A percentile compares a stretch with the other conserved stretches of the same genome.
Evolutionary conservation across 179 eudicot genomes (phyloP).

Genomic region (Spergularia azorica): DNA sequence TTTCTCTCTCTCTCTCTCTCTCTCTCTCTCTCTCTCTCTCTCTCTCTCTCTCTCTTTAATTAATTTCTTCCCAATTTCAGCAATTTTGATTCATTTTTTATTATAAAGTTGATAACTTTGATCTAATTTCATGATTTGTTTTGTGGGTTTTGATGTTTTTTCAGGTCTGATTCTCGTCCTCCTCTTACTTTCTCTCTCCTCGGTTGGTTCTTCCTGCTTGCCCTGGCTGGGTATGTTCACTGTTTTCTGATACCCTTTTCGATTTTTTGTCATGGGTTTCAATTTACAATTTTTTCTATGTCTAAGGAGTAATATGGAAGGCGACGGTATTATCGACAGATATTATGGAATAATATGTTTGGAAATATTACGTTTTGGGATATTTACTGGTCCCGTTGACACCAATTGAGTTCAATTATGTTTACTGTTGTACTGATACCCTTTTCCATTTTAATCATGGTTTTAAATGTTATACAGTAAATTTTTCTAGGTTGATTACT

Average conservation of each 20-base stretch:
- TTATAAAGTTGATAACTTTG: background rate
- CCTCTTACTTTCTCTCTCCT: conserved; percentile 45
- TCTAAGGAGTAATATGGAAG: too few relatives aligned
- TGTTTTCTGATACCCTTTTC: conserved; percentile 18
- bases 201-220: conserved; percentile 59
- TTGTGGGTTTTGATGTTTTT: background rate
- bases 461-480: too few relatives aligned
- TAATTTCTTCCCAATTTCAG: background rate
- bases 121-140: background rate
- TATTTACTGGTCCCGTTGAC: too few relatives aligned
- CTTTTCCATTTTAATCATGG: too few relatives aligned
- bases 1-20: conserved; percentile 4
- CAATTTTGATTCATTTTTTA: background rate
- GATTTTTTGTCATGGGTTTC: conserved; percentile 11
- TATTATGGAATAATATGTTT: too few relatives aligned
- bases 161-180: conserved; percentile 51
- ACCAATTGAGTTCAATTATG: too few relatives aligned
- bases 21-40: background rate
- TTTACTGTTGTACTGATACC: too few relatives aligned
- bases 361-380: too few relatives aligned
- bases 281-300: background rate
- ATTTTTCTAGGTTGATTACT: too few relatives aligned
- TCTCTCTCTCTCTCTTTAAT: background rate
- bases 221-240: conserved; percentile 46
- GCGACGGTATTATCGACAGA: too few relatives aligned